Evolutionary conservation across 2,329 filamentous ascomycete species (phyloP).

Genomic region (Bimuria novae-zelandiae): DNA sequence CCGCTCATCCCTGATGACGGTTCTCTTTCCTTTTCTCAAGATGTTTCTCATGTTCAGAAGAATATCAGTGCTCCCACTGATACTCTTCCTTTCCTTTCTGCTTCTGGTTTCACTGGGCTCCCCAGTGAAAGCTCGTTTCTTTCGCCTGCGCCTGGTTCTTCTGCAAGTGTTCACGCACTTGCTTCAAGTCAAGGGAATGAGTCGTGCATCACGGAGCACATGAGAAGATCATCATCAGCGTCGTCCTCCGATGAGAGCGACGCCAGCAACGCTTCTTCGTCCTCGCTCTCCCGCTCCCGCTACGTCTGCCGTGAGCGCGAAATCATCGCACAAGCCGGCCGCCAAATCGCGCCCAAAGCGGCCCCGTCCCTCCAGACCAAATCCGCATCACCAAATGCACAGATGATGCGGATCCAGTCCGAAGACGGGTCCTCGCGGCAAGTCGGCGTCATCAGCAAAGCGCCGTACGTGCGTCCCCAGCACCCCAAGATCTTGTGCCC

Average conservation of each 20-base stretch:
- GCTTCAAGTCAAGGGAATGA: constrained; percentile 32
- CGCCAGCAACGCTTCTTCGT: constrained; percentile 52
- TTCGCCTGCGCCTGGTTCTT: constrained; percentile 33
- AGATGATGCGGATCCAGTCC: constrained; percentile 58
- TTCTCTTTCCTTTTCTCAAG: constrained; percentile 39
- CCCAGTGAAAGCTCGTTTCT: constrained; percentile 43
- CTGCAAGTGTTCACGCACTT: constrained; percentile 41
- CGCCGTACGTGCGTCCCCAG: constrained; percentile 66
- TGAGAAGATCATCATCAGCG: constrained; percentile 55
- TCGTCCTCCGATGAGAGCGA: constrained; percentile 33
- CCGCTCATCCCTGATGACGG: constrained; percentile 44
- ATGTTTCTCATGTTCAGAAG: constrained; percentile 34
- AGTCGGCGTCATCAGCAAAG: constrained; percentile 56
- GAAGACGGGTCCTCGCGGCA: constrained; percentile 60
- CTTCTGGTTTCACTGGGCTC: constrained; percentile 34
- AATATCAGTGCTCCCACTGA: constrained; percentile 37
- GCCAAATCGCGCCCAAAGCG: constrained; percentile 56
- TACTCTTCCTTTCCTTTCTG: constrained; percentile 36
- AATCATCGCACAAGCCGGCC: constrained; percentile 53
- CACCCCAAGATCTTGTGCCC: constrained; percentile 73
- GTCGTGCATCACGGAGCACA: constrained; percentile 51
- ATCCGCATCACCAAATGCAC: constrained; percentile 46
- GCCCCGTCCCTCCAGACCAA: constrained; percentile 31
- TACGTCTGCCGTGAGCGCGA: constrained; percentile 55
- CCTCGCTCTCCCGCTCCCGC: constrained; percentile 50